Base-by-base conservation (phyloP, 1,284 basidiomycete genomes). In the Fomes fomentarius region DNA sequence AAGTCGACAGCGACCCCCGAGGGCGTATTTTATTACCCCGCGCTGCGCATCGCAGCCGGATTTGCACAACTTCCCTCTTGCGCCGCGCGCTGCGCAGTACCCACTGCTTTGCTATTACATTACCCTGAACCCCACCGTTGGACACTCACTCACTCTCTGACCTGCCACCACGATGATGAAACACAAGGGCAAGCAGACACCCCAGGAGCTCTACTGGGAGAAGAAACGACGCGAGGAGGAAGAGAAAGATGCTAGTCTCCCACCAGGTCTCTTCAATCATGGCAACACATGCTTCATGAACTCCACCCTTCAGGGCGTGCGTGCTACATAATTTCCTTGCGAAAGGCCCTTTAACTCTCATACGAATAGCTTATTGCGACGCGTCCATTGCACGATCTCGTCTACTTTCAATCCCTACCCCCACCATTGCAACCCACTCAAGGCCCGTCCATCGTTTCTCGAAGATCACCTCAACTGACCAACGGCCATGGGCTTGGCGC, bases 241-340 rank as follows among this genome's bases (percentile, higher is more conserved):
- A 42, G 86, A 87, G 66, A 75, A 71, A 63, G 69, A 73, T 6
- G 83, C 84, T 0, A 75, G 78, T 47, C 72, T 89, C 9, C 88
- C 87, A 0, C 87, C 89, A 4, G 93, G 93, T 1, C 79, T 94
- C 31, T 70, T 88, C 61, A 94, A 94, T 70, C 88, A 94, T 74
- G 91, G 91, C 40, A 95, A 95, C 72, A 94, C 93, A 0, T 95
- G 93, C 73, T 96, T 94, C 73, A 90, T 96, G 84, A 96, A 95
- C 72, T 93, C 91, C 17, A 91, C 93, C 19, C 76, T 96, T 33
- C 93, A 87, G 67, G 78, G 80, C 30, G 77, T 82, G 60, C 50
- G 75, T 72, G 26, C 35, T 17, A 31, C 21, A 48, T 21, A n/a
- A n/a, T n/a, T n/a, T n/a, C n/a, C 37, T 7, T 25, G 26, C 21